Evolutionary conservation across 371 early-diverging fungal genomes (phyloP).

Genomic region (Dichotomocladium elegans): DNA sequence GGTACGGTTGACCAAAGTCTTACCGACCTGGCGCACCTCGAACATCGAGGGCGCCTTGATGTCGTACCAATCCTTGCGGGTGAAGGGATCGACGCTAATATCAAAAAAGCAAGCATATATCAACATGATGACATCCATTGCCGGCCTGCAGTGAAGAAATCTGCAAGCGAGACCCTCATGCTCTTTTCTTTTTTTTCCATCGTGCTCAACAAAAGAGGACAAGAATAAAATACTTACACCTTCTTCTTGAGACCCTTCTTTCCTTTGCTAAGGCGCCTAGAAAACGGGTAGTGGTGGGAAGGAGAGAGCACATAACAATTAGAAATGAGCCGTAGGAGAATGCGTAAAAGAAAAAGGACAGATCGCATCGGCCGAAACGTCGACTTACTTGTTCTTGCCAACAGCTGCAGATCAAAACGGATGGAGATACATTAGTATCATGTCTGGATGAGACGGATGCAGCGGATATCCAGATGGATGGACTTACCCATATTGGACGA

Average conservation of each 20-base stretch:
- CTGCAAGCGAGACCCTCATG: too few species aligned
- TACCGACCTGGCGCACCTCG: slow-evolving; percentile 91
- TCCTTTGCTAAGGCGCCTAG: slow-evolving; percentile 84
- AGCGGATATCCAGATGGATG: not conserved
- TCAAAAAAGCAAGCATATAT: not conserved
- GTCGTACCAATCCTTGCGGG: slow-evolving; percentile 99
- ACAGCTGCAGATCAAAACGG: slow-evolving; percentile 54
- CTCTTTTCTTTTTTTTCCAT: too few species aligned
- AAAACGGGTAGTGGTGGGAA: not conserved
- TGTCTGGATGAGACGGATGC: slow-evolving; percentile 21
- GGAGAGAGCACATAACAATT: not conserved
- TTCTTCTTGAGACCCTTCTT: slow-evolving; percentile 97
- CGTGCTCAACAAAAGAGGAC: too few species aligned
- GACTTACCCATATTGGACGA: slow-evolving; percentile 1
- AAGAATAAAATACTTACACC: slow-evolving; percentile 69
- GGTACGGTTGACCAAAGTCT: slow-evolving; percentile 99
- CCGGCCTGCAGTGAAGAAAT: not conserved
- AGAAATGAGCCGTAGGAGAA: not conserved
- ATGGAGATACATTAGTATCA: slow-evolving; percentile 20
- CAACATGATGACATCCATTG: not conserved
- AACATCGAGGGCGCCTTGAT: slow-evolving; percentile 98
- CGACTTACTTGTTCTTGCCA: slow-evolving; percentile 92
- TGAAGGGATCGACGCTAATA: slow-evolving; percentile 87
- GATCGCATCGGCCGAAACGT: not conserved
- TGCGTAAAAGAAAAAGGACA: too few species aligned